phyloP scores from a whole-genome alignment of 352 stramenopile species.

The Aphanomyces cochlioides region DNA sequence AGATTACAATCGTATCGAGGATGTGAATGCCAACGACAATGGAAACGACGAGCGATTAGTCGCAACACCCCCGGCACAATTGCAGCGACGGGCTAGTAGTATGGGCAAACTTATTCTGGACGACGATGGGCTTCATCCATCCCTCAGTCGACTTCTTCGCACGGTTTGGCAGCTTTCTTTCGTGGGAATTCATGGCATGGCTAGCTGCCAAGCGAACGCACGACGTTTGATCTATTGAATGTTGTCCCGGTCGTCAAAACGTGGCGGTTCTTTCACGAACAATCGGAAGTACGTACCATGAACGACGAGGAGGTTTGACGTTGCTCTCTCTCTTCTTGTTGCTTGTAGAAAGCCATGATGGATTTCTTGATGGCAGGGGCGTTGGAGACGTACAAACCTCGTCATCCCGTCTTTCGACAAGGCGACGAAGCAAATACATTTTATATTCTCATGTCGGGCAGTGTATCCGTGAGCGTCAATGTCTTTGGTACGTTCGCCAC shows the following conservation, averaged over 20 bases:
- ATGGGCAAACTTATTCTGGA: background rate
- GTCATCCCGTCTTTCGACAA: slow-evolving; percentile 21
- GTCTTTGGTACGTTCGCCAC: slow-evolving; percentile 19
- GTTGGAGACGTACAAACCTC: background rate
- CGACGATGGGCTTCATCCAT: slow-evolving; percentile 2
- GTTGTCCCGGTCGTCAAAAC: slow-evolving; percentile 8
- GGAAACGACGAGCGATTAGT: background rate
- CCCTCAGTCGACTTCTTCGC: background rate
- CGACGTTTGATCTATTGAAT: background rate
- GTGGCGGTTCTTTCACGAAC: slow-evolving; percentile 21
- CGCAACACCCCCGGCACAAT: background rate
- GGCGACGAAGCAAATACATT: slow-evolving; percentile 19
- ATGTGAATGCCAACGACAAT: background rate
- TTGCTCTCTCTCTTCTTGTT: no score
- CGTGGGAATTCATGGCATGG: background rate
- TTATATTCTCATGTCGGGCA: slow-evolving; percentile 26
- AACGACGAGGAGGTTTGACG: background rate
- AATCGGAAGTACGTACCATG: slow-evolving; percentile 1
- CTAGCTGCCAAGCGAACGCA: slow-evolving; percentile 5
- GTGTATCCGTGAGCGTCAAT: slow-evolving; percentile 19
- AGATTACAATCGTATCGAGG: slow-evolving; percentile 44
- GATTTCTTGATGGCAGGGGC: slow-evolving; percentile 14
- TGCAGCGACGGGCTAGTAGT: background rate
- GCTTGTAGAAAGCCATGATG: slow-evolving; percentile 13
- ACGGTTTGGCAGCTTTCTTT: background rate